These are phyloP conservation scores for Aspergillus sp. DNA, from an alignment of 2,329 filamentous ascomycete species.

Conservation along the genomic window DNA sequence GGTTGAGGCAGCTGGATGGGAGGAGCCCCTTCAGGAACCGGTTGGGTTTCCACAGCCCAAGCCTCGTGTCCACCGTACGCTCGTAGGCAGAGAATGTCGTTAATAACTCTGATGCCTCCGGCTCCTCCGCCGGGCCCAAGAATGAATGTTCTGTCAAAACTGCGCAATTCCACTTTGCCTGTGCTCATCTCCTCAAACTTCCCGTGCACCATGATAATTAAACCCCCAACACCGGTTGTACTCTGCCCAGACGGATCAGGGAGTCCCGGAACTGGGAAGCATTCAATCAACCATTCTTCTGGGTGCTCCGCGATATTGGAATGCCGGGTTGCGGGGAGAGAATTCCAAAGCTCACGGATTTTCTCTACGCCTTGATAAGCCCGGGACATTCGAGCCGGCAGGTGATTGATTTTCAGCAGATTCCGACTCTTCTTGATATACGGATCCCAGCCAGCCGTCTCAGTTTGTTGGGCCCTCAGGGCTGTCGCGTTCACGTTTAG, in stretches of 20 bases:
- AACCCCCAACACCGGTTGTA: slow-evolving; percentile 61
- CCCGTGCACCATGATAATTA: slow-evolving; percentile 71
- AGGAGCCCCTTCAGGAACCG: slow-evolving; percentile 17
- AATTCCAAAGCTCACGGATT: slow-evolving; percentile 61
- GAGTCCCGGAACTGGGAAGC: slow-evolving; percentile 63
- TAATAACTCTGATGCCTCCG: slow-evolving; percentile 64
- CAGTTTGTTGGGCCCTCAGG: slow-evolving; percentile 45
- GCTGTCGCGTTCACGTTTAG: slow-evolving; percentile 60
- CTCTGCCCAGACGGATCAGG: slow-evolving; percentile 60
- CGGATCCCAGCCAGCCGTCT: slow-evolving; percentile 51
- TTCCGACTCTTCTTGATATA: slow-evolving; percentile 77
- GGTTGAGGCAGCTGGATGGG: slow-evolving; percentile 13
- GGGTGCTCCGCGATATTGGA: slow-evolving; percentile 59
- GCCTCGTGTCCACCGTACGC: slow-evolving; percentile 54
- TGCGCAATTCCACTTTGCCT: slow-evolving; percentile 55
- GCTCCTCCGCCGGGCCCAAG: slow-evolving; percentile 65
- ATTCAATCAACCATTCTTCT: slow-evolving; percentile 74
- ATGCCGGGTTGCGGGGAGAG: slow-evolving; percentile 65
- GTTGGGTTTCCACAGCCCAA: slow-evolving; percentile 38
- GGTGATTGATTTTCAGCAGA: slow-evolving; percentile 58
- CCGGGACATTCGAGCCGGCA: slow-evolving; percentile 55
- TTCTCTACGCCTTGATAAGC: slow-evolving; percentile 55
- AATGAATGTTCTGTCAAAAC: slow-evolving; percentile 74
- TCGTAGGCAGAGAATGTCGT: slow-evolving; percentile 67
- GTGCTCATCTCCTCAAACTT: slow-evolving; percentile 68